phyloP scores from a whole-genome alignment of 768 basidiomycete species.

The Leccinum uliginosum region DNA sequence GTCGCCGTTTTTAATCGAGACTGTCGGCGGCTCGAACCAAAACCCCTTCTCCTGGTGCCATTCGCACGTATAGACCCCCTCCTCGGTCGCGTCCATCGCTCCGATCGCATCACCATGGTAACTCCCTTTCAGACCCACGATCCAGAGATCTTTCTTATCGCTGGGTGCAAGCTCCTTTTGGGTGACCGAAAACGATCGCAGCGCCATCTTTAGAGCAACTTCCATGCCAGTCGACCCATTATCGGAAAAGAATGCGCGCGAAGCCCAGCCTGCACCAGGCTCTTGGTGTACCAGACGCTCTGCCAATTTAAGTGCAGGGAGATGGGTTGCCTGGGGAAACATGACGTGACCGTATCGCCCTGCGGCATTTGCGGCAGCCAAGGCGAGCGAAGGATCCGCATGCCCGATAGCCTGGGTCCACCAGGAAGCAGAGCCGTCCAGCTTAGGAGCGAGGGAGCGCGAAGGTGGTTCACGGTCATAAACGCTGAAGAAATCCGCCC shows the following conservation, averaged over 20 bases:
- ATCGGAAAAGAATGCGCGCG: slow-evolving; percentile 88
- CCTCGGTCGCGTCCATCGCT: slow-evolving; percentile 91
- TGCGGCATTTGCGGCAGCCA: slow-evolving; percentile 85
- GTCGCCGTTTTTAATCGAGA: slow-evolving; percentile 61
- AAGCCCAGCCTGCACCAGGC: slow-evolving; percentile 89
- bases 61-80: slow-evolving; percentile 90
- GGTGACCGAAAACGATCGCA: slow-evolving; percentile 58
- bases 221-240: slow-evolving; percentile 97
- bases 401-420: slow-evolving; percentile 96
- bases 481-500: slow-evolving; percentile 80
- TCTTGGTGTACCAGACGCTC: slow-evolving; percentile 71
- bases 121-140: slow-evolving; percentile 85
- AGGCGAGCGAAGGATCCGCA: slow-evolving; percentile 64
- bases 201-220: slow-evolving; percentile 95
- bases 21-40: slow-evolving; percentile 89
- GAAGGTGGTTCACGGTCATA: slow-evolving; percentile 37
- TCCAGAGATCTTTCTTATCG: slow-evolving; percentile 55
- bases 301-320: slow-evolving; percentile 79
- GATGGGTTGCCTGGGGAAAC: slow-evolving; percentile 85
- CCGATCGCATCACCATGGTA: slow-evolving; percentile 99
- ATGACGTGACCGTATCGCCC: slow-evolving; percentile 97
- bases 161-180: slow-evolving; percentile 29
- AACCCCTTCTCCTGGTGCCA: slow-evolving; percentile 92
- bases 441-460: slow-evolving; percentile 51
- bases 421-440: slow-evolving; percentile 96